phyloP scores from a whole-genome alignment of 208 protist species.

The Crithidia acanthocephali region DNA sequence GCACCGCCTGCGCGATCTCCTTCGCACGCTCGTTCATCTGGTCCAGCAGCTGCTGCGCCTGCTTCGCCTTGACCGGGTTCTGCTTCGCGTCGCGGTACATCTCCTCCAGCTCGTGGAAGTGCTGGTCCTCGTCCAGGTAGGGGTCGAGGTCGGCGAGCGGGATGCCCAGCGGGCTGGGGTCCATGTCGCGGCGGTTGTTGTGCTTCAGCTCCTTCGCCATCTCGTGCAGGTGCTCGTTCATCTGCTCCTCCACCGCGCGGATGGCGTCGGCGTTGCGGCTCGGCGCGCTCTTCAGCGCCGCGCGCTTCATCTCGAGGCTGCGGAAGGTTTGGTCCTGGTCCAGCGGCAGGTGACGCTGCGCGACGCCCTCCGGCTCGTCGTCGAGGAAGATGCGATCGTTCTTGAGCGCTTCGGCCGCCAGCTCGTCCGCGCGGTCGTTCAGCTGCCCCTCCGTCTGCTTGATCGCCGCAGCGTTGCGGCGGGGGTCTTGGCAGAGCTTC shows the following conservation, averaged over 20 bases:
- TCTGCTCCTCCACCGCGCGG: slow-evolving; percentile 66
- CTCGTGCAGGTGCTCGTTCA: slow-evolving; percentile 60
- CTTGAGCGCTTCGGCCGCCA: slow-evolving; percentile 68
- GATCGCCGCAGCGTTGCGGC: slow-evolving; percentile 48
- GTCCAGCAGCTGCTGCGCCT: slow-evolving; percentile 57
- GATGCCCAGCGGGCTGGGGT: slow-evolving; percentile 58
- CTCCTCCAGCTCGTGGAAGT: slow-evolving; percentile 76
- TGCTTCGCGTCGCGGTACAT: slow-evolving; percentile 65
- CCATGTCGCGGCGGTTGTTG: slow-evolving; percentile 63
- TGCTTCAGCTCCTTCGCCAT: slow-evolving; percentile 61
- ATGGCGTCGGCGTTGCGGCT: slow-evolving; percentile 44
- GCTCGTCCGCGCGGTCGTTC: slow-evolving; percentile 63
- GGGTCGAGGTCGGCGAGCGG: slow-evolving; percentile 51
- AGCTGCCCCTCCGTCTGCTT: slow-evolving; percentile 57
- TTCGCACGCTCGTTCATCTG: slow-evolving; percentile 80
- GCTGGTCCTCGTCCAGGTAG: slow-evolving; percentile 57
- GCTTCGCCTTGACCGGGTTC: slow-evolving; percentile 51
- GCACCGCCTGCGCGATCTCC: slow-evolving; percentile 65
- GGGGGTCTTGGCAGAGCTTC: slow-evolving; percentile 60
- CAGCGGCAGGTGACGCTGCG: slow-evolving; percentile 63
- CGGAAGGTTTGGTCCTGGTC: slow-evolving; percentile 70
- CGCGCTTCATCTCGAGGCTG: slow-evolving; percentile 68
- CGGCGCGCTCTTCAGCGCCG: slow-evolving; percentile 58
- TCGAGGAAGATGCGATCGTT: slow-evolving; percentile 84
- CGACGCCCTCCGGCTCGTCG: slow-evolving; percentile 65